Conservation (phyloP, 768 basidiomycete species). For the Sarcomyxa edulis region DNA sequence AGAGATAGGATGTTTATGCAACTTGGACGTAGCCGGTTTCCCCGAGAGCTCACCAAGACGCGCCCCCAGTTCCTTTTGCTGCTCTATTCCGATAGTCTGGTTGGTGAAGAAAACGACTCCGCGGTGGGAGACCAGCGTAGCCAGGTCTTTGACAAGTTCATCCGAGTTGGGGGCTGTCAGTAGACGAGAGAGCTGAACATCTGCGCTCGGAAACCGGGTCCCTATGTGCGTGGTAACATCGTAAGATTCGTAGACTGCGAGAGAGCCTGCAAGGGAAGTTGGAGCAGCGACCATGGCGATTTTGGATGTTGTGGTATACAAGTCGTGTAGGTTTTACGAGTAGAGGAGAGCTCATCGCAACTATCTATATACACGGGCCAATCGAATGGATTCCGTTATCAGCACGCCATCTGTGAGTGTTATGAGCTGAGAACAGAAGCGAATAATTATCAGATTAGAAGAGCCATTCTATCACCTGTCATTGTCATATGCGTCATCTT, state of each 20-base stretch:
- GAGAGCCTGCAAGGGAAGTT: slow-evolving; percentile 27
- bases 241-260: slow-evolving; percentile 25
- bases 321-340: too few relatives aligned
- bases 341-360: too few relatives aligned
- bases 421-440: too few relatives aligned
- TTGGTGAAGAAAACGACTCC: slow-evolving; percentile 63
- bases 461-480: too few relatives aligned
- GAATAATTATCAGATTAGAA: too few relatives aligned
- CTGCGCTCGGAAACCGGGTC: slow-evolving; percentile 39
- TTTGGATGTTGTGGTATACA: too few relatives aligned
- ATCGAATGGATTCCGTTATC: too few relatives aligned
- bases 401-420: too few relatives aligned
- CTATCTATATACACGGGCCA: too few relatives aligned
- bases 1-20: slow-evolving; percentile 56
- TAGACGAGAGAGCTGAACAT: slow-evolving; percentile 40
- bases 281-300: slow-evolving; percentile 22
- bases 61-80: slow-evolving; percentile 47
- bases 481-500: too few relatives aligned
- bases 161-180: slow-evolving; percentile 42
- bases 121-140: slow-evolving; percentile 46
- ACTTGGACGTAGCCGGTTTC: slow-evolving; percentile 37
- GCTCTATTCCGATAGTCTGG: slow-evolving; percentile 42
- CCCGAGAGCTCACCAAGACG: slow-evolving; percentile 44
- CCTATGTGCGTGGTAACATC: slow-evolving; percentile 53
- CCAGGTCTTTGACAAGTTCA: slow-evolving; percentile 48